Percentiles rank a stretch among this genome's conserved stretches.
These are phyloP conservation scores for Penicillium lividum DNA, from an alignment of 495 filamentous ascomycete species.

Conservation along the genomic window DNA sequence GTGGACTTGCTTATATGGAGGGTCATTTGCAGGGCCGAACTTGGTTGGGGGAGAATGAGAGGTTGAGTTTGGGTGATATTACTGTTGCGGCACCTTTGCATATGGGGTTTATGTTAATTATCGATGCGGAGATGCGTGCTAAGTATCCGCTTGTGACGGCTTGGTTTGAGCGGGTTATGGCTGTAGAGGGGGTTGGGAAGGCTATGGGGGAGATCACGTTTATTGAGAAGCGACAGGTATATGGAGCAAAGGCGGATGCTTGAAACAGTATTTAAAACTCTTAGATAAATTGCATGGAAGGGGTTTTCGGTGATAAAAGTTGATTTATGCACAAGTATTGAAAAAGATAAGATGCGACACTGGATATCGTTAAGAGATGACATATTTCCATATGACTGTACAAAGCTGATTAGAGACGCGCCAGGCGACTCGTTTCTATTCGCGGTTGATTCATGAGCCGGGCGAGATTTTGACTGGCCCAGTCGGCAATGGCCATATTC, in stretches of 20 bases:
- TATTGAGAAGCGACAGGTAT: conserved; percentile 42
- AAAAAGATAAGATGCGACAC: background rate
- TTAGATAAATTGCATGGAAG: background rate
- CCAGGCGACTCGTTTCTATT: background rate
- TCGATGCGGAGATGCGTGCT: conserved; percentile 54
- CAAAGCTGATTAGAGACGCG: background rate
- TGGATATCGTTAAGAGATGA: background rate
- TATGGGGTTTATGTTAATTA: conserved; percentile 40
- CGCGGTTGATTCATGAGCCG: conserved; percentile 23
- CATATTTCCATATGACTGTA: background rate
- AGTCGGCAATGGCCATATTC: conserved; percentile 75
- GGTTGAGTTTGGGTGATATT: conserved; percentile 57
- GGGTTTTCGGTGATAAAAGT: background rate
- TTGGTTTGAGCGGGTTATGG: conserved; percentile 46
- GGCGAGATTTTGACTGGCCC: conserved; percentile 42
- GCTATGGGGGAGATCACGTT: conserved; percentile 47
- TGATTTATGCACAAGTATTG: background rate
- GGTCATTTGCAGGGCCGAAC: conserved; percentile 36
- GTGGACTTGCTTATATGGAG: conserved; percentile 47
- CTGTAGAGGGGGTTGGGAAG: conserved; percentile 50
- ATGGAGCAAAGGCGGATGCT: conserved; percentile 12
- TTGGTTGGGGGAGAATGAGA: conserved; percentile 48
- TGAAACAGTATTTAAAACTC: background rate
- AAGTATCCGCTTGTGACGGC: conserved; percentile 43
- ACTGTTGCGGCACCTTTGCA: conserved; percentile 42